Conservation (phyloP, 257 asterid genomes). For the Penstemon newberryi region DNA sequence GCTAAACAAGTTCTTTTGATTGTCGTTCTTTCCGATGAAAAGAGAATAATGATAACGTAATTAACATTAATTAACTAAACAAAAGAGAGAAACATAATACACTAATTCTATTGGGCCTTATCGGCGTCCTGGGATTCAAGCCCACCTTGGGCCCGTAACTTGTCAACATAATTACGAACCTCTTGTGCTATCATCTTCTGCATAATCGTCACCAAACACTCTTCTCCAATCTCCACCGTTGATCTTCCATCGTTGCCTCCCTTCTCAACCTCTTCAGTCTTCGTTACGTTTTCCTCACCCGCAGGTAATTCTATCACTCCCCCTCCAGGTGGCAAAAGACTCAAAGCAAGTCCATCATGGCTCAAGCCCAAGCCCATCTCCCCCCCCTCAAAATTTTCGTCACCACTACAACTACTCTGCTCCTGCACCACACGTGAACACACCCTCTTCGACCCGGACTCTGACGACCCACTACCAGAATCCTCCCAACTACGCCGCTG, state of each 20-base stretch:
- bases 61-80: too few species aligned
- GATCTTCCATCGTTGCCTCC: slow-evolving; percentile 20
- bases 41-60: too few species aligned
- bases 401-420: slow-evolving; percentile 41
- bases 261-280: slow-evolving; percentile 6
- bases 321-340: slow-evolving; percentile 50
- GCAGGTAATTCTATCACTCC: slow-evolving; percentile 14
- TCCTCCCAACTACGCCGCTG: slow-evolving; percentile 33
- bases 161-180: slow-evolving; percentile 57
- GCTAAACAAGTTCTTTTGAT: too few species aligned
- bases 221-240: slow-evolving; percentile 39
- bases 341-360: slow-evolving; percentile 39
- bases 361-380: slow-evolving; percentile 28
- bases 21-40: too few species aligned
- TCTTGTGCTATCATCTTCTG: slow-evolving; percentile 69
- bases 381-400: slow-evolving; percentile 22
- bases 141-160: slow-evolving; percentile 46
- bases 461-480: slow-evolving; percentile 34
- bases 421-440: slow-evolving; percentile 45
- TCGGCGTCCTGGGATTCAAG: slow-evolving; percentile 29
- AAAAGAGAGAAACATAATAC: neutral
- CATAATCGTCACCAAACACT: slow-evolving; percentile 45
- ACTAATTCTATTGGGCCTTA: slow-evolving; percentile 1
- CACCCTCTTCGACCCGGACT: slow-evolving; percentile 41
- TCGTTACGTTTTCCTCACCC: slow-evolving; percentile 20